Evolutionary conservation across 169 alveolate species (phyloP), one percentile per base, ranked within the genome.

Genomic region (Ichthyophthirius multifiliis): DNA sequence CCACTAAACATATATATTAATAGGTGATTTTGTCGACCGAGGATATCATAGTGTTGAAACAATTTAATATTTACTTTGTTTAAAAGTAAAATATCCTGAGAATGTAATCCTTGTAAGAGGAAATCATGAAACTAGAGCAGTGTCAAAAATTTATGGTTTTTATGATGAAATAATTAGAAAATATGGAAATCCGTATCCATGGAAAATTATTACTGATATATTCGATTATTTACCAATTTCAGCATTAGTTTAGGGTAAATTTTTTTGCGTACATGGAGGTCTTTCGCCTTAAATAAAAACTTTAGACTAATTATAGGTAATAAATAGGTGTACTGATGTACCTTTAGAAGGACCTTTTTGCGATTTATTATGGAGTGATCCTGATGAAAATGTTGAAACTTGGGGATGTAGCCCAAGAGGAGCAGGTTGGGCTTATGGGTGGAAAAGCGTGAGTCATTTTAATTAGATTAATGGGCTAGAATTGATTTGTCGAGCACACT

Each of bases 401-500:
- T n/a, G n/a, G n/a, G 74, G 91, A 71, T 79, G 88, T 37, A 81
- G 92, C 23, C 96, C 95, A 2, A 77, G 97, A 75, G 97, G 96
- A 30, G 96, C 96, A n/a, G 97, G 96, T 0, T 94, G 84, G 74
- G 75, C 92, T 12, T 94, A 92, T 78, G 97, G 97, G n/a, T 64
- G 77, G 65, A 96, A 94, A 84, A 95, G 94, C 23, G 97, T 95
- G 6, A 93, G 97, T 80, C 93, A 97, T 85, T 99, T 98, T 89
- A 95, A 96, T 88, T 96, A 97, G 75, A 87, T 93, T 44, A 98
- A 99, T 90, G 96, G 96, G 73, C 94, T 98, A 48, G 95, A 93
- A 45, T 88, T 97, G 71, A 98, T 99, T 80, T 99, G 99, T 16
- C 89, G 99, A 77, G 99, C 99, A 7, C 99, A 99, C 87, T 99